Base-by-base conservation (phyloP, 2,329 filamentous ascomycete species). In the Colletotrichum lindemuthianum region DNA sequence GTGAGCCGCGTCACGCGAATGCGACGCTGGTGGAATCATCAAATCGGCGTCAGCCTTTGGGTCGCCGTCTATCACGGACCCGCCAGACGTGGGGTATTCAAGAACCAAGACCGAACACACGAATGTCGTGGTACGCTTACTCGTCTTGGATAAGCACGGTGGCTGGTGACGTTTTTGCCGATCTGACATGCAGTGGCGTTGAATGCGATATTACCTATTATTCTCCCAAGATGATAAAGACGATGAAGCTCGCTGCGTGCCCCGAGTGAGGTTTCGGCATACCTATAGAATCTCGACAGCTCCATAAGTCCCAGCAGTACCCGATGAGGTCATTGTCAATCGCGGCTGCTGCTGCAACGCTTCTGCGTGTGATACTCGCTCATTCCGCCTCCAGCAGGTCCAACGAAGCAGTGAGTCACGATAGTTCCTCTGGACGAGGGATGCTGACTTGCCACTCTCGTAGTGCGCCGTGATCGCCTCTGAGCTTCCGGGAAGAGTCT, bases 401-500 rank as follows among this genome's bases (percentile, higher is more conserved):
- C 32, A 36, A 33, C 5, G n/a, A 53, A 6, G 36, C 50, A 13
- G 55, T 59, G 13, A 11, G 54, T 33, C 50, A 32, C 13, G 7
- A 4, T 12, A 13, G 1, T 39, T 3, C 8, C 37, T 1, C 5
- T 40, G 4, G 8, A 4, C n/a, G 6, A 12, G 6, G 2, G 10
- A 4, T 13, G 4, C 58, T 54, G 6, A 58, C 34, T 15, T 10
- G 12, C 10, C 37, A 24, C 24, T 24, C 4, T 11, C 7, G 24
- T 34, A 71, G 70, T 72, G 71, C 60, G 12, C 34, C 13, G 33
- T 41, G 15, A 67, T 73, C 36, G 59, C 59, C 4, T 8, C 50
- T 9, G 15, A 52, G 13, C 66, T 71, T 3, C 70, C 72, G 15
- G 60, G 59, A 11, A 65, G 57, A 10, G 63, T 73, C n/a, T 59